Base-by-base conservation (phyloP, 371 early-diverging fungal species). In the Cokeromyces recurvatus region DNA sequence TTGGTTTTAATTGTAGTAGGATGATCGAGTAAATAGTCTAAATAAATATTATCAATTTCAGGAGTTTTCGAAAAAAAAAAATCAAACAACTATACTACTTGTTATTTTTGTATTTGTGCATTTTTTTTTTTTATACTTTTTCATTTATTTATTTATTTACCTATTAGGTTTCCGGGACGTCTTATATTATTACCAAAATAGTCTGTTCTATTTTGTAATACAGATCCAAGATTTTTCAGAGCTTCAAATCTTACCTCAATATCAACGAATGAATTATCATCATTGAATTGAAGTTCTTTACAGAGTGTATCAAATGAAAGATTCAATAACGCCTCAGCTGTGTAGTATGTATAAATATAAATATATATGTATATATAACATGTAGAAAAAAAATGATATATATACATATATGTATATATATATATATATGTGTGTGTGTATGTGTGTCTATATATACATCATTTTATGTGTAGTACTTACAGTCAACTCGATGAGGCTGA, bases 111-210 rank as follows among this genome's bases (percentile, higher is more conserved):
- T 39, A 4, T 15, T 9, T 34, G 14, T 9, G 14, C 9, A n/a
- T 4, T 14, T 34, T 14, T 2, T 19, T 31, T 19, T 29, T n/a
- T 35, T n/a, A n/a, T n/a, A n/a, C n/a, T n/a, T n/a, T n/a, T n/a
- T n/a, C n/a, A n/a, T n/a, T n/a, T n/a, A n/a, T n/a, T n/a, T n/a
- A n/a, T n/a, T n/a, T 23, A 35, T 65, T 61, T 75, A 79, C 85
- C 87, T 57, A 91, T 68, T 63, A 94, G 76, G 62, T 86, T 85
- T 24, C 95, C 95, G 9, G 95, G 95, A 29, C 95, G 71, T 36
- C 81, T 69, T 38, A 71, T 65, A 12, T 43, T 55, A 38, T 64
- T 68, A 8, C 66, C 76, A 36, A 84, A 77, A 25, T 78, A 72
- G 12, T 57, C 63, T 32, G 64, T 51, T 43, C 20, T 79, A 71